phyloP scores from a whole-genome alignment of 352 stramenopile genomes.

The Pythium folliculosum region DNA sequence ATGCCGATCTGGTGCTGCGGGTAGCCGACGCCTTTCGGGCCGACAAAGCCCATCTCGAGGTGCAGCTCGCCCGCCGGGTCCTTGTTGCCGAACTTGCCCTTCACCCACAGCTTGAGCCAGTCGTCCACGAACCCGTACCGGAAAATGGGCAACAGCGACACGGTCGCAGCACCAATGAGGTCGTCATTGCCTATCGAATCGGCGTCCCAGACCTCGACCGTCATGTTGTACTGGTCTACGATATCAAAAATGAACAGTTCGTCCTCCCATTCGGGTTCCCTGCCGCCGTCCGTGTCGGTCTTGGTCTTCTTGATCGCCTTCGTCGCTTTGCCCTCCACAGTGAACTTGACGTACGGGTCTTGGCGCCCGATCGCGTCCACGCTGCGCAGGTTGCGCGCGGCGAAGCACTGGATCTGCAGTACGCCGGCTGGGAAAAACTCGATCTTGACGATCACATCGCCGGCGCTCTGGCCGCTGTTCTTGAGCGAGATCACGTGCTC shows the following conservation, averaged over 20 bases:
- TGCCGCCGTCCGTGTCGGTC: constrained; percentile 84
- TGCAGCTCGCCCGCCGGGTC: constrained; percentile 86
- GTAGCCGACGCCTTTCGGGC: constrained; percentile 77
- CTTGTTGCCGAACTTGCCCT: constrained; percentile 87
- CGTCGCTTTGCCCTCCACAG: constrained; percentile 67
- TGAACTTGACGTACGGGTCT: constrained; percentile 83
- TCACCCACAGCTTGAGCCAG: constrained; percentile 88
- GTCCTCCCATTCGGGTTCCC: constrained; percentile 83
- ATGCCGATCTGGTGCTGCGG: constrained; percentile 89
- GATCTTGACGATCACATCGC: constrained; percentile 75
- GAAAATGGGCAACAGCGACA: constrained; percentile 91
- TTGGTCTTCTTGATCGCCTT: constrained; percentile 83
- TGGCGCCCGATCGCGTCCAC: constrained; percentile 76
- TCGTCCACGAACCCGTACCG: constrained; percentile 86
- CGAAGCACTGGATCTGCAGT: constrained; percentile 62
- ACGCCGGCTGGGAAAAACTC: constrained; percentile 82
- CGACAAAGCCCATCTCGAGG: constrained; percentile 88
- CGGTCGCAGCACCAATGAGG: constrained; percentile 79
- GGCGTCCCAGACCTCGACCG: constrained; percentile 91
- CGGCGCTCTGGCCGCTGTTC: constrained; percentile 67
- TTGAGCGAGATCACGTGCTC: constrained; percentile 63
- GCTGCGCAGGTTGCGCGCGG: constrained; percentile 63
- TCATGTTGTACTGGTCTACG: constrained; percentile 92
- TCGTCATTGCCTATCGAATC: constrained; percentile 90
- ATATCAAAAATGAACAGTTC: constrained; percentile 87